Base-by-base conservation (phyloP, 176 grass and related monocot species). In the Calamus simplicifolius region DNA sequence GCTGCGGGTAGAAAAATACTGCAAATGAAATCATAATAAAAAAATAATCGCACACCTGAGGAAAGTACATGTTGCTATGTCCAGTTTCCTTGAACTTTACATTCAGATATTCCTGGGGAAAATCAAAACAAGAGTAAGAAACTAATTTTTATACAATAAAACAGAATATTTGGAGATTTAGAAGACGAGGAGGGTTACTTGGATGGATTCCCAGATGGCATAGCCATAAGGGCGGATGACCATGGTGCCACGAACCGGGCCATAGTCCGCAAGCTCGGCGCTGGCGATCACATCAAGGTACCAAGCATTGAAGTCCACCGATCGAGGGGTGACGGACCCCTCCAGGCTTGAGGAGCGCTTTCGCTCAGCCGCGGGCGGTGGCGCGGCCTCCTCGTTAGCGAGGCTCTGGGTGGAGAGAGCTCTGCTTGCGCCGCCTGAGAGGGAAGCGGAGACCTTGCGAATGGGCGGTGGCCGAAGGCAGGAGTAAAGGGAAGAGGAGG, bases 11-110 rank as follows among this genome's bases (percentile, higher is more conserved):
- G 35, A 12, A 38, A 38, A 38, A 10, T 38, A 43, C 35, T 43
- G 35, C 35, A 12, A 43, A 43, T 10, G 8, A 43, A 43, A 43
- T 43, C 35, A 68, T 3, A 64, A 57, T 8, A 70, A 14, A 57
- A 4, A 19, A 54, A 18, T 16, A 17, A 57, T 8, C 69, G 27
- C 48, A 1, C 48, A 87, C 91, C 86, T 96, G 93, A 70, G 93
- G 93, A 27, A 98, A 98, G 72, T 98, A 98, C 93, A 98, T 98
- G 56, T 98, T 98, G 59, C 79, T 98, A 59, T 98, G 93, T 4
- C 93, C 93, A 56, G 93, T 92, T 60, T 88, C 93, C 73, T 97
- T 97, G 75, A 97, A 97, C 76, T 98, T 88, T 23, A 85, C 81
- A 75, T 98, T 98, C 73, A 98, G 60, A 80, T 88, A 98, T 62